Evolutionary conservation across 345 rosid genomes (phyloP).

Genomic region (Eucalyptus fibrosa): DNA sequence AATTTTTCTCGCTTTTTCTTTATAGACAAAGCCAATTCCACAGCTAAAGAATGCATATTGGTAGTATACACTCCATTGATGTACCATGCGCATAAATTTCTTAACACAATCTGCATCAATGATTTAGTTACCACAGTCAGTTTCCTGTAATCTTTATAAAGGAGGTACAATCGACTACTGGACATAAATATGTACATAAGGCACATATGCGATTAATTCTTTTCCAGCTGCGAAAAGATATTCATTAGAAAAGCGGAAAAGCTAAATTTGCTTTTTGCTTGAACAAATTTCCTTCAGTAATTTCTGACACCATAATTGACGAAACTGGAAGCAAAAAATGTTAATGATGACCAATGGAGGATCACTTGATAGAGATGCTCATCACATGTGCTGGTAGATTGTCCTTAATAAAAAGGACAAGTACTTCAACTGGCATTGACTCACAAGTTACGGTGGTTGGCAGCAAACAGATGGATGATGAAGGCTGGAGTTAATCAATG

Average conservation of each 20-base stretch:
- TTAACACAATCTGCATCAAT: neutral
- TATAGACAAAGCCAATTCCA: neutral
- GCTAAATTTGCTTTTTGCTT: neutral
- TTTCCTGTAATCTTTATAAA: neutral
- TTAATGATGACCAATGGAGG: neutral
- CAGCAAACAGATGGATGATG: neutral
- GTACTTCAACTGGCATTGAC: neutral
- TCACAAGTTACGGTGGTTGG: neutral
- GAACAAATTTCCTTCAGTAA: neutral
- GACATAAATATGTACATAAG: neutral
- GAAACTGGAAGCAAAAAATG: neutral
- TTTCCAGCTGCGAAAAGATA: neutral
- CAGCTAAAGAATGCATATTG: neutral
- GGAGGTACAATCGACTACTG: neutral
- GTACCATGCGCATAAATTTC: neutral
- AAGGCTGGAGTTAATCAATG: neutral
- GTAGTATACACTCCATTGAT: neutral
- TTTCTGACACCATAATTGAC: neutral
- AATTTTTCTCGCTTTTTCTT: neutral
- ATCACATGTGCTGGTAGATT: neutral
- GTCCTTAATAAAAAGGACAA: neutral
- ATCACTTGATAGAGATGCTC: neutral
- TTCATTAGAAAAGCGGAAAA: neutral
- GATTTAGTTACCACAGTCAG: neutral
- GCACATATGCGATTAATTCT: neutral